These are phyloP conservation scores for Penicillium sp. DNA, from an alignment of 2,329 filamentous ascomycete species.

Conservation along the genomic window DNA sequence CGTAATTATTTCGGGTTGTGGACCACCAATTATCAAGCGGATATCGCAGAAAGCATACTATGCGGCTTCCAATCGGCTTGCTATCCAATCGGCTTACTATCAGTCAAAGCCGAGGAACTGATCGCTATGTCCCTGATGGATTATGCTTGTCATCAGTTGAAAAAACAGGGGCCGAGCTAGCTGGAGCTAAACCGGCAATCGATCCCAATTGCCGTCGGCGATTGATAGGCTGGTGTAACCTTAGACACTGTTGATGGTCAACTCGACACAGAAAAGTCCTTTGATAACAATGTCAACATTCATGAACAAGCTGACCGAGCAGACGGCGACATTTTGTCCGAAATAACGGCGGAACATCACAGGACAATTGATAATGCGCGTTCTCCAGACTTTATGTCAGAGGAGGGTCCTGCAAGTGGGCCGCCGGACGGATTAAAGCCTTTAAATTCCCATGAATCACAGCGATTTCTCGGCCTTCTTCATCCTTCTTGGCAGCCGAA, in stretches of 20 bases:
- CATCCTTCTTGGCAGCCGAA: conserved; percentile 3
- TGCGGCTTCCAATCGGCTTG: background rate
- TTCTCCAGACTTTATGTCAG: conserved; percentile 13
- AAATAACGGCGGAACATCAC: background rate
- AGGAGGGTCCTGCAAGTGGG: conserved; percentile 7
- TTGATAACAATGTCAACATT: background rate
- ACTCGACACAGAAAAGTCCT: background rate
- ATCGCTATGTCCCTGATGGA: background rate
- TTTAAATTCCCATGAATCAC: conserved; percentile 24
- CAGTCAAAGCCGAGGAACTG: background rate
- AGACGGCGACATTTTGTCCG: background rate
- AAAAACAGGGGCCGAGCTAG: background rate
- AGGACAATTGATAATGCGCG: conserved; percentile 6
- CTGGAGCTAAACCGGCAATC: background rate
- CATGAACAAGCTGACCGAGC: background rate
- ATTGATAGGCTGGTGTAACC: background rate
- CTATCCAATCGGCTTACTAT: background rate
- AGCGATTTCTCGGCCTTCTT: background rate
- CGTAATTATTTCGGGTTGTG: background rate
- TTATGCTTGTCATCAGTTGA: background rate
- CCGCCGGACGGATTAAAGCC: conserved; percentile 19
- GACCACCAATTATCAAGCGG: background rate
- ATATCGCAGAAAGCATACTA: background rate
- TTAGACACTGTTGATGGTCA: background rate
- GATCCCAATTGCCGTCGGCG: conserved; percentile 7